These are phyloP conservation scores for Anthostomella pinea DNA, from an alignment of 2,329 filamentous ascomycete genomes.

Conservation along the genomic window DNA sequence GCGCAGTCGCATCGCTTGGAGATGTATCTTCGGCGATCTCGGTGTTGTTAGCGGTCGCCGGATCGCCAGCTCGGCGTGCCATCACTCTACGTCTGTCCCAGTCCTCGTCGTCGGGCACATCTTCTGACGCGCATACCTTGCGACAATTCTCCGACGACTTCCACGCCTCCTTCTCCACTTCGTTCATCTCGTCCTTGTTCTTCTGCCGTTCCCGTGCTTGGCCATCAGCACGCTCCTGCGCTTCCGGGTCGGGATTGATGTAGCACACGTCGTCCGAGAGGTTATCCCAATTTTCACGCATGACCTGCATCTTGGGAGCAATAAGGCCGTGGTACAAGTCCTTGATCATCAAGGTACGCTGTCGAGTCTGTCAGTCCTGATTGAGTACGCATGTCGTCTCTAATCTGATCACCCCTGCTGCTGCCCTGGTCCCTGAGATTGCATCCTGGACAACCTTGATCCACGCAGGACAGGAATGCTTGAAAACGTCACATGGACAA, in stretches of 20 bases:
- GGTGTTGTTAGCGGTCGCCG: conserved; percentile 24
- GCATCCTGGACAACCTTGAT: too few relatives aligned
- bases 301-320: conserved; percentile 39
- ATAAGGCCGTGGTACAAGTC: conserved; percentile 51
- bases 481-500: neutral
- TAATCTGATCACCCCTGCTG: too few relatives aligned
- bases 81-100: conserved; percentile 19
- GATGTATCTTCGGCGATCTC: conserved; percentile 27
- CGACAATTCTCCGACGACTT: conserved; percentile 45
- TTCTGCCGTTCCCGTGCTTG: conserved; percentile 35
- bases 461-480: too few relatives aligned
- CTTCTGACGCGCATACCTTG: conserved; percentile 45
- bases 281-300: conserved; percentile 52
- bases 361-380: conserved; percentile 12
- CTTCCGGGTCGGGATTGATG: conserved; percentile 36
- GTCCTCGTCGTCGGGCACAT: conserved; percentile 36
- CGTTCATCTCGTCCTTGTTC: conserved; percentile 37
- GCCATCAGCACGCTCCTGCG: conserved; percentile 33
- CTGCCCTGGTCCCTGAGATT: too few relatives aligned
- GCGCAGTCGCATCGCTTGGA: conserved; percentile 20
- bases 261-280: conserved; percentile 47
- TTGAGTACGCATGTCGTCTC: too few relatives aligned
- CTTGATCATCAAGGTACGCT: conserved; percentile 44
- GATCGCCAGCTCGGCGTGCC: conserved; percentile 24
- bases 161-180: conserved; percentile 44